Conservation (phyloP, 2,329 filamentous ascomycete species). For the Apiospora hydei region DNA sequence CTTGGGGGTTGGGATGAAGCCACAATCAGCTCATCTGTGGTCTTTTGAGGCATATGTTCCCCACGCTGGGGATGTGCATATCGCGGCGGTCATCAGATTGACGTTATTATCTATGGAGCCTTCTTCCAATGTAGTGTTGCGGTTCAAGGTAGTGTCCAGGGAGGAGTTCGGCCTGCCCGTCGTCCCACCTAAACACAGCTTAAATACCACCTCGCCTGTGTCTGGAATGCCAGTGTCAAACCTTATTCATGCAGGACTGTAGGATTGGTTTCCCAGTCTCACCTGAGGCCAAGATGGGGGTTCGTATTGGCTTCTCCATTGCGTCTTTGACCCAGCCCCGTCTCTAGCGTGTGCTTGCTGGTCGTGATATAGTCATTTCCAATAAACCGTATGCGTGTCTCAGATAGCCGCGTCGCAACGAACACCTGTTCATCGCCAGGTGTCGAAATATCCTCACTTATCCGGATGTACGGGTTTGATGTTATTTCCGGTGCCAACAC, state of each 20-base stretch:
- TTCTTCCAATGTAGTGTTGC: no score
- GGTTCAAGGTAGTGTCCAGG: neutral
- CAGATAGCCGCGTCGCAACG: neutral
- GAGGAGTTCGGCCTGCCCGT: neutral
- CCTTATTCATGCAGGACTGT: neutral
- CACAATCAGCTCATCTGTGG: neutral
- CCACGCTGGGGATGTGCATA: neutral
- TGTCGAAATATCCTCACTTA: neutral
- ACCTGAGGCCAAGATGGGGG: neutral
- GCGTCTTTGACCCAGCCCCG: neutral
- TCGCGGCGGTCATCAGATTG: neutral
- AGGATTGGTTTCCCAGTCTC: neutral
- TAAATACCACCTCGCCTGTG: neutral
- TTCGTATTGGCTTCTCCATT: neutral
- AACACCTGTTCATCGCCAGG: neutral
- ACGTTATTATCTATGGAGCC: neutral
- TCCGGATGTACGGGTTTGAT: neutral
- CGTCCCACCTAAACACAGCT: neutral
- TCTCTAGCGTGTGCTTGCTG: no score
- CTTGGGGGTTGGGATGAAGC: neutral
- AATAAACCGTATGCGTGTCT: neutral
- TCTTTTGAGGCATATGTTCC: neutral
- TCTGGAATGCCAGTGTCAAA: neutral
- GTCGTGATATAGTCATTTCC: neutral
- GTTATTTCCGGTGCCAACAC: neutral